phyloP scores from a whole-genome alignment of 352 stramenopile genomes.

The Pythium sp. region DNA sequence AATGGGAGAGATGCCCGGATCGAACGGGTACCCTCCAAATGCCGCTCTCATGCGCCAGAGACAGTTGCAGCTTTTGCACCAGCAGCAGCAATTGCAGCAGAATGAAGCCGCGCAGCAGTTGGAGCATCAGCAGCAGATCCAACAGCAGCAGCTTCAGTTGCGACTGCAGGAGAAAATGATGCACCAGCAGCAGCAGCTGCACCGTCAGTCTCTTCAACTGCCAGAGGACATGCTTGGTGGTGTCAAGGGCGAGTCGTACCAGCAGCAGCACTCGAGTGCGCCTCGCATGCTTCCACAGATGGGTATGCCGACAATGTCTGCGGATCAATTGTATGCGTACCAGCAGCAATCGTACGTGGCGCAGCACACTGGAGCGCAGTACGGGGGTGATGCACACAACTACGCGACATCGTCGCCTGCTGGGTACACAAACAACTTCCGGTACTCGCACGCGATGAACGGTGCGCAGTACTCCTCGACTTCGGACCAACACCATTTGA shows the following conservation, averaged over 20 bases:
- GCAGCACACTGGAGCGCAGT: conserved; percentile 12
- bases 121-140: conserved; percentile 71
- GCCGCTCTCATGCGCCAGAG: conserved; percentile 62
- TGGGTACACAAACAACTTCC: conserved; percentile 14
- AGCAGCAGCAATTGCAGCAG: conserved; percentile 69
- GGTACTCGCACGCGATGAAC: conserved; percentile 12
- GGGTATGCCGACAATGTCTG: neutral
- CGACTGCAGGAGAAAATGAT: conserved; percentile 64
- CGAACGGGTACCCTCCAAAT: conserved; percentile 34
- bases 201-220: conserved; percentile 57
- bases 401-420: conserved; percentile 7
- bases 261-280: neutral
- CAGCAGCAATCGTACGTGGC: conserved; percentile 15
- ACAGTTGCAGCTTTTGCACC: conserved; percentile 65
- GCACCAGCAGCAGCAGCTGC: conserved; percentile 57
- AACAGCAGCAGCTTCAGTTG: conserved; percentile 56
- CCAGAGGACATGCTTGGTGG: conserved; percentile 25
- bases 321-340: conserved; percentile 15
- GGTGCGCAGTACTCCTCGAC: conserved; percentile 10
- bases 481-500: conserved; percentile 8
- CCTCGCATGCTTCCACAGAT: conserved; percentile 17
- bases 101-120: conserved; percentile 61
- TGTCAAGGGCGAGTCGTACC: conserved; percentile 17
- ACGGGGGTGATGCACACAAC: conserved; percentile 7
- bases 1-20: conserved; percentile 34